Percentiles rank a stretch among this genome's conserved stretches.
Conservation (phyloP, 73 alveolate species). For the Symbiodinium pilosum region DNA sequence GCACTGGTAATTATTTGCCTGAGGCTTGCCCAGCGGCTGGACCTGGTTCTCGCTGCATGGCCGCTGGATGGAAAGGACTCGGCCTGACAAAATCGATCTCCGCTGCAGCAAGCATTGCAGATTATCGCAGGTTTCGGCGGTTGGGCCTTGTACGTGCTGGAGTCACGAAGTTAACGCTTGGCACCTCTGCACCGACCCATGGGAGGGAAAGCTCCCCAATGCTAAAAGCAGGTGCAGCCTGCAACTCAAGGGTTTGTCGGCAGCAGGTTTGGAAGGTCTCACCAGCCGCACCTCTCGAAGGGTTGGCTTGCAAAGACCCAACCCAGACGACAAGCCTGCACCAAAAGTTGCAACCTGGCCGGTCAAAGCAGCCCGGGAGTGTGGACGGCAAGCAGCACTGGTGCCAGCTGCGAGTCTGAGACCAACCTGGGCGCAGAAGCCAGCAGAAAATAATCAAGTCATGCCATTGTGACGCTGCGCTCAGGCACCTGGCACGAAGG, state of each 20-base stretch:
- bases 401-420: not conserved
- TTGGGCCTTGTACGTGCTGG: not conserved
- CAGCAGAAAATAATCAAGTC: no score
- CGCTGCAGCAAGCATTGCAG: not conserved
- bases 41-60: no score
- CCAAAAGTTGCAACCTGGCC: not conserved
- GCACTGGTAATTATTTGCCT: no score
- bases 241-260: not conserved
- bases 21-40: no score
- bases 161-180: not conserved
- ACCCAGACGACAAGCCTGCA: not conserved
- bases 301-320: no score
- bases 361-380: not conserved
- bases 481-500: not conserved
- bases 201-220: no score
- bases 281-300: not conserved
- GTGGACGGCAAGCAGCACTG: not conserved
- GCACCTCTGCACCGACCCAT: not conserved
- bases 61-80: not conserved
- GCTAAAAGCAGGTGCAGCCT: no score
- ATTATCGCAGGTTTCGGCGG: not conserved
- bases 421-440: not conserved
- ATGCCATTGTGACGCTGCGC: no score
- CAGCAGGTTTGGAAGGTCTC: not conserved
- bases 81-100: not conserved